phyloP scores from a whole-genome alignment of 2,329 filamentous ascomycete species.

The Aspergillus cejpii region DNA sequence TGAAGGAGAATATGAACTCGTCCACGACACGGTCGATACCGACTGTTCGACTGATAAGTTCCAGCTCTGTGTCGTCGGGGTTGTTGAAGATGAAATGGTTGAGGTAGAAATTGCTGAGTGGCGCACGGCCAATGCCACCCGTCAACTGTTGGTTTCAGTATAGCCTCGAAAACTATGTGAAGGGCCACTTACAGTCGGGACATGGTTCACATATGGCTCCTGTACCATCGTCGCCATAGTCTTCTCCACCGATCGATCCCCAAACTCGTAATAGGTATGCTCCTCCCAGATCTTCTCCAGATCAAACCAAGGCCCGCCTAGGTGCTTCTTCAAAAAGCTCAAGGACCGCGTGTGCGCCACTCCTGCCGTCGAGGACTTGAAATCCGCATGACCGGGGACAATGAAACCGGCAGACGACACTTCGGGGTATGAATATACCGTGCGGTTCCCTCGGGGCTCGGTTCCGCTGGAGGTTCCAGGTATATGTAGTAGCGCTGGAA shows the following conservation, averaged over 20 bases:
- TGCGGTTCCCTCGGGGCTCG: neutral
- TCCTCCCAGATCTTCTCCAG: slow-evolving; percentile 74
- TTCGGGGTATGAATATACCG: slow-evolving; percentile 43
- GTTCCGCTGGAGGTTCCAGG: neutral
- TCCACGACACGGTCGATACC: slow-evolving; percentile 66
- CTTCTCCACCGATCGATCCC: slow-evolving; percentile 58
- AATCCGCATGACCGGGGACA: slow-evolving; percentile 47
- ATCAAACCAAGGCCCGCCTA: slow-evolving; percentile 63
- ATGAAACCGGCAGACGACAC: slow-evolving; percentile 41
- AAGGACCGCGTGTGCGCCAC: slow-evolving; percentile 62
- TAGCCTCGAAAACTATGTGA: neutral
- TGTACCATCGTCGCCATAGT: slow-evolving; percentile 79
- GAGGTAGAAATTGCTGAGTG: slow-evolving; percentile 61
- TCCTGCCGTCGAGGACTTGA: slow-evolving; percentile 50
- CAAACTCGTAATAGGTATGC: slow-evolving; percentile 67
- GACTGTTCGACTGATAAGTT: slow-evolving; percentile 64
- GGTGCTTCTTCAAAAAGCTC: slow-evolving; percentile 56
- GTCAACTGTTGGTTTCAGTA: slow-evolving; percentile 40
- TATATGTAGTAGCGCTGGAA: slow-evolving; percentile 16
- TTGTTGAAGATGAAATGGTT: slow-evolving; percentile 71
- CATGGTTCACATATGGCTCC: slow-evolving; percentile 72
- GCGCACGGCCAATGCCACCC: slow-evolving; percentile 61
- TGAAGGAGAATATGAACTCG: slow-evolving; percentile 61
- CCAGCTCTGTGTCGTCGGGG: slow-evolving; percentile 58
- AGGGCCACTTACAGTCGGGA: slow-evolving; percentile 53